Conservation (phyloP, 1,284 basidiomycete species). For the Pseudozyma thailandica region DNA sequence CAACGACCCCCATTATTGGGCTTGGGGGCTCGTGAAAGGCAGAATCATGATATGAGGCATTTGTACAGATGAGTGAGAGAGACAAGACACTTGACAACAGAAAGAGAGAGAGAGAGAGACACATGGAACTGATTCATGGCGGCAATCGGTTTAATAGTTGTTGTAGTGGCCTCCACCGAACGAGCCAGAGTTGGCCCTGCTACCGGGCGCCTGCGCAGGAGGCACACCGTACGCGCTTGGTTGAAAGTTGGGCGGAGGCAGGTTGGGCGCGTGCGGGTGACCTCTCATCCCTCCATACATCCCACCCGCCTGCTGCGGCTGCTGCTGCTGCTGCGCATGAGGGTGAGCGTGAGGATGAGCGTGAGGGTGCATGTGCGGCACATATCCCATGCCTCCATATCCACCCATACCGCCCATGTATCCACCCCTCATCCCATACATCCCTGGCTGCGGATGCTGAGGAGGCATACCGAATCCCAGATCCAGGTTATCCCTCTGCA, state of each 20-base stretch:
- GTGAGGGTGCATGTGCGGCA: constrained; percentile 11
- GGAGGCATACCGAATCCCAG: constrained; percentile 51
- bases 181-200: not conserved
- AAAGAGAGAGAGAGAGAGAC: too few species aligned
- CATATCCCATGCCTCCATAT: constrained; percentile 30
- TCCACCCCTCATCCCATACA: constrained; percentile 43
- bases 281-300: constrained; percentile 12
- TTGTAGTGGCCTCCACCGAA: too few species aligned
- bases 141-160: too few species aligned
- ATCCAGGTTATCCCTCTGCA: constrained; percentile 65
- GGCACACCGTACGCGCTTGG: constrained; percentile 2
- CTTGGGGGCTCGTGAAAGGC: too few species aligned
- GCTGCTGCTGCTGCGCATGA: constrained; percentile 15
- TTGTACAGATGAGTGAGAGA: too few species aligned
- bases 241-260: constrained; percentile 31
- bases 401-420: constrained; percentile 11
- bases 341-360: constrained; percentile 14
- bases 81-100: too few species aligned
- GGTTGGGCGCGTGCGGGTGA: not conserved
- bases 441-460: constrained; percentile 56
- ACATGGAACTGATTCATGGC: too few species aligned
- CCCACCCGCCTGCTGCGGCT: constrained; percentile 13
- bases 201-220: constrained; percentile 9
- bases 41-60: too few species aligned
- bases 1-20: too few species aligned